Conservation (phyloP, 73 alveolate species). For the Effrenium voratum region DNA sequence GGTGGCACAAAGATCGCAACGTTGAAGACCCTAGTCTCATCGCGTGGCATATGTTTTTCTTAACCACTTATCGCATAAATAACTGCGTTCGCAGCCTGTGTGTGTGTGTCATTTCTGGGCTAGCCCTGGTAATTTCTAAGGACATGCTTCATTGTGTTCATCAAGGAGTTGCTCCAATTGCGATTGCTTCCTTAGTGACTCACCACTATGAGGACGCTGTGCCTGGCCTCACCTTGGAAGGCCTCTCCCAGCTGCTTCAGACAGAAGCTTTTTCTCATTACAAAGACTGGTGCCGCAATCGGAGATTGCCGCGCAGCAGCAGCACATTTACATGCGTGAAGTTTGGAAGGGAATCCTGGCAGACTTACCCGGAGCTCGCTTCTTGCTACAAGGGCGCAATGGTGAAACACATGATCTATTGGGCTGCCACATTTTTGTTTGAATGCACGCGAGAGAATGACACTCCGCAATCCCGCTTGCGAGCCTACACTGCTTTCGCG, state of each 20-base stretch:
- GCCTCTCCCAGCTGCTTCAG: neutral
- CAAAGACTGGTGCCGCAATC: conserved; percentile 4
- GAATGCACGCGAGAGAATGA: neutral
- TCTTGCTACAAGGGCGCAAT: conserved; percentile 43
- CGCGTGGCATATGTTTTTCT: neutral
- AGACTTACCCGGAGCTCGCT: conserved; percentile 18
- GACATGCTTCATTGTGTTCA: conserved; percentile 73
- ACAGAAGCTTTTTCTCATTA: conserved; percentile 14
- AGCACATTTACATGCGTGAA: neutral
- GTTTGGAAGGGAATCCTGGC: conserved; percentile 47
- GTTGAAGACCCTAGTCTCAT: neutral
- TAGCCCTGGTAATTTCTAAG: neutral
- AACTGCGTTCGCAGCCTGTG: too few relatives aligned
- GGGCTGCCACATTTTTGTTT: neutral
- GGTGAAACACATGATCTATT: conserved; percentile 18
- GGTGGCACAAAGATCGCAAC: conserved; percentile 30
- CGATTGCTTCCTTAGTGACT: conserved; percentile 13
- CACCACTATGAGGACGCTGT: conserved; percentile 18
- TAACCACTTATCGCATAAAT: neutral
- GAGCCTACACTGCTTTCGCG: conserved; percentile 18
- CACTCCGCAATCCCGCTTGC: neutral
- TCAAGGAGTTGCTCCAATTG: conserved; percentile 15
- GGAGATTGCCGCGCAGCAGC: neutral
- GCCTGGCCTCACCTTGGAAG: neutral
- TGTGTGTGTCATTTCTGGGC: neutral